These are phyloP conservation scores for Blepharisma undulans DNA, from an alignment of 169 alveolate species.

Conservation along the genomic window DNA sequence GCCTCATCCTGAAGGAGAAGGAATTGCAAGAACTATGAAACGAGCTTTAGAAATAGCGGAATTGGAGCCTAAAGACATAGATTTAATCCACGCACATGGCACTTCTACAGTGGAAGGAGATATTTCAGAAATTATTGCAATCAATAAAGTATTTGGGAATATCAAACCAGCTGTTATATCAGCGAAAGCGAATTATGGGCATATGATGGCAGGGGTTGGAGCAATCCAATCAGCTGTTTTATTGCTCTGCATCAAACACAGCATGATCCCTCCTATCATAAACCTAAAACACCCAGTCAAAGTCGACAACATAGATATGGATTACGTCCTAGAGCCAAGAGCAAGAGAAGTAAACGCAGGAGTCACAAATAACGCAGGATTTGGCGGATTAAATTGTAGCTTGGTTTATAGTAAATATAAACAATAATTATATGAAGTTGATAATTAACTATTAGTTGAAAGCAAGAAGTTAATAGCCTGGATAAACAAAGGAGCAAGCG, in stretches of 20 bases:
- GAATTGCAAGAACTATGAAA: background rate
- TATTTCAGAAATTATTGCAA: background rate
- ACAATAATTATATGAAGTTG: background rate
- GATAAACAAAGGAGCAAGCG: conserved; percentile 28
- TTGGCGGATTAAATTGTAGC: conserved; percentile 16
- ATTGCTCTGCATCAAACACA: background rate
- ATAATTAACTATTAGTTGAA: conserved; percentile 27
- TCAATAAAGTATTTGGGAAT: background rate
- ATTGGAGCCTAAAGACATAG: background rate
- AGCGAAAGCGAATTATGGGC: background rate
- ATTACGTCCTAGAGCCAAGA: conserved; percentile 11
- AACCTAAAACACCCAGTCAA: background rate
- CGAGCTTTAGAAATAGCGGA: background rate
- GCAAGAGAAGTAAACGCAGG: conserved; percentile 55
- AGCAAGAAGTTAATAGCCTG: conserved; percentile 30
- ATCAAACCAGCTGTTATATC: background rate
- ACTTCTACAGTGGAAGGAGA: background rate
- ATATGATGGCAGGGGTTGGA: background rate
- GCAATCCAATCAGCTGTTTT: background rate
- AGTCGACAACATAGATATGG: background rate
- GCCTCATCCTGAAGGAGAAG: conserved; percentile 11
- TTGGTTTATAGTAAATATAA: background rate
- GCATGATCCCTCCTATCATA: background rate
- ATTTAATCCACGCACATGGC: background rate
- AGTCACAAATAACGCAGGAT: conserved; percentile 40